phyloP scores from a whole-genome alignment of 2,329 filamentous ascomycete genomes.

The Diaporthe helianthi region DNA sequence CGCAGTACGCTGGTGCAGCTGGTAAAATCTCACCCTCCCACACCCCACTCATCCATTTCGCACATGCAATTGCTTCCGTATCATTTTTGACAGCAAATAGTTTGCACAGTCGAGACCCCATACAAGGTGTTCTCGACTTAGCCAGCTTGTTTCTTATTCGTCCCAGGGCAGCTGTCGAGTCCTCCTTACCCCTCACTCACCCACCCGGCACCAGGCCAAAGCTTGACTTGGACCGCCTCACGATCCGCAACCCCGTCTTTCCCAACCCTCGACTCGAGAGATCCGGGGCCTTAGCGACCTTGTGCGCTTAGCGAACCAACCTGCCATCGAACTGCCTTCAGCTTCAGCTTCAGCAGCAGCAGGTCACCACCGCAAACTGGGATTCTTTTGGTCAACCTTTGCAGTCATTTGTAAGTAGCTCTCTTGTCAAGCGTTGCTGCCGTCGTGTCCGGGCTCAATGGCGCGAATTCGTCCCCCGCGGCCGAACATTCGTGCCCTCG shows the following conservation, averaged over 20 bases:
- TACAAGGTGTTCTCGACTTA: slow-evolving; percentile 6
- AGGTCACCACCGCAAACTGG: background rate
- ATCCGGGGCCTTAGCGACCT: background rate
- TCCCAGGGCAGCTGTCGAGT: slow-evolving; percentile 24
- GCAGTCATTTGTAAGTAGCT: slow-evolving; percentile 8
- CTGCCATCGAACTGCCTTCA: background rate
- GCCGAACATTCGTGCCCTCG: background rate
- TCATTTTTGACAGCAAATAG: slow-evolving; percentile 26
- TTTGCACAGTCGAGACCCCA: slow-evolving; percentile 3
- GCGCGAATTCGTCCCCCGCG: background rate
- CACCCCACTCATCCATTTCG: background rate
- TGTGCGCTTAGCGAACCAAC: background rate
- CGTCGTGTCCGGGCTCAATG: slow-evolving; percentile 1
- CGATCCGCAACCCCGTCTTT: slow-evolving; percentile 15
- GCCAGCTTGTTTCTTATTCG: slow-evolving; percentile 12
- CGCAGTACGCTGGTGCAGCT: slow-evolving; percentile 22
- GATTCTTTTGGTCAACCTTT: background rate
- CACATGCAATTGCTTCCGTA: background rate
- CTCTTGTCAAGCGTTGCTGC: background rate
- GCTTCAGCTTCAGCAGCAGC: background rate
- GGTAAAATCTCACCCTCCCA: slow-evolving; percentile 19
- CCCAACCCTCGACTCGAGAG: slow-evolving; percentile 10
- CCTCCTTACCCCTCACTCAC: slow-evolving; percentile 29
- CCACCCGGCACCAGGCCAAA: slow-evolving; percentile 25
- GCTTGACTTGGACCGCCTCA: slow-evolving; percentile 18